A percentile compares a stretch with the other conserved stretches of the same genome.
These are phyloP conservation scores for Microsporum audouinii DNA, from an alignment of 2,329 filamentous ascomycete genomes.

Conservation along the genomic window DNA sequence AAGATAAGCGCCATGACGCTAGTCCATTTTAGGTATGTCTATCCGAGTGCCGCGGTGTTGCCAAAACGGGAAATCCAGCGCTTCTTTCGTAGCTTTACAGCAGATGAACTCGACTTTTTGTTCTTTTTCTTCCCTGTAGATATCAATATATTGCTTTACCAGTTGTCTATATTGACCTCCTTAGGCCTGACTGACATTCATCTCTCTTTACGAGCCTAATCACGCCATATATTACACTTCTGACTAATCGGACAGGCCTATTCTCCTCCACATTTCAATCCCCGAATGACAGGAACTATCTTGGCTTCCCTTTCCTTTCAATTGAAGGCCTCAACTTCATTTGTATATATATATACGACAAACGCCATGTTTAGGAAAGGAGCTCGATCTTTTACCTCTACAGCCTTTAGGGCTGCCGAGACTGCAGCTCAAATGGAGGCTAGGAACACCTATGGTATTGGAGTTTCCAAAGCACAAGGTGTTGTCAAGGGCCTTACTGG, in stretches of 20 bases:
- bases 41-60: not conserved
- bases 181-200: not conserved
- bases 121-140: not conserved
- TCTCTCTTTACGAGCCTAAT: not conserved
- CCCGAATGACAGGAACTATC: not conserved
- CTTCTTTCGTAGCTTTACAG: not conserved
- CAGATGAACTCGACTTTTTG: not conserved
- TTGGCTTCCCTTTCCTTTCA: not conserved
- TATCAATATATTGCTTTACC: not conserved
- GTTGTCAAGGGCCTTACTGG: slow-evolving; percentile 67
- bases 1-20: slow-evolving; percentile 3
- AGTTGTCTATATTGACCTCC: no score
- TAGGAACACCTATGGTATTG: slow-evolving; percentile 51
- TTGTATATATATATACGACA: not conserved
- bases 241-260: not conserved
- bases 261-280: not conserved
- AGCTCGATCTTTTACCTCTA: slow-evolving; percentile 55
- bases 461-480: slow-evolving; percentile 69
- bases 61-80: not conserved
- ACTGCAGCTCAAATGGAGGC: slow-evolving; percentile 36
- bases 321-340: not conserved
- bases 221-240: not conserved
- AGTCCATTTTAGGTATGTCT: not conserved
- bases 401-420: slow-evolving; percentile 45
- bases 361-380: slow-evolving; percentile 56